Percentiles rank a stretch among this genome's conserved stretches.
These are phyloP conservation scores for Trametes polyzona DNA, from an alignment of 1,284 basidiomycete genomes.

Conservation along the genomic window DNA sequence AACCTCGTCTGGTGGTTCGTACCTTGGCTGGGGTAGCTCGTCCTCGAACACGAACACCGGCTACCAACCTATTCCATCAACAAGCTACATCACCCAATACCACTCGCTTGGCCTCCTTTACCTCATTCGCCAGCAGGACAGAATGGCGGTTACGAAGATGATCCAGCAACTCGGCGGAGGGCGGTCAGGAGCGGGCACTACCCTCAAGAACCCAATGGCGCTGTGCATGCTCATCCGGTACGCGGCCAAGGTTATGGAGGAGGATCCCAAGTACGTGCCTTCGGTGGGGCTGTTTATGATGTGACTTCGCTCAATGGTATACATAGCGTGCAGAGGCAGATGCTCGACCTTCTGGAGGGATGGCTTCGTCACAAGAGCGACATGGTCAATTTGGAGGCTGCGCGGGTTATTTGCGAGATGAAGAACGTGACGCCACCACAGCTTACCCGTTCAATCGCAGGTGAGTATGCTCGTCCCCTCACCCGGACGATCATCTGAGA, in stretches of 20 bases:
- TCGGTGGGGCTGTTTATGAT: not conserved
- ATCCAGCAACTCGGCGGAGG: slow-evolving; percentile 95
- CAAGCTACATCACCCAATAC: slow-evolving; percentile 96
- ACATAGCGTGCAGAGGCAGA: slow-evolving; percentile 83
- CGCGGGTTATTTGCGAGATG: slow-evolving; percentile 97
- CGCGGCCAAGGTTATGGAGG: slow-evolving; percentile 97
- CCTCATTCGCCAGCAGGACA: slow-evolving; percentile 94
- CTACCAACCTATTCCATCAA: slow-evolving; percentile 82
- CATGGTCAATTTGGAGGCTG: slow-evolving; percentile 99
- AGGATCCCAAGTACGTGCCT: slow-evolving; percentile 87
- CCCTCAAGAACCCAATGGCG: slow-evolving; percentile 96
- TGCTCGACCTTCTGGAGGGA: slow-evolving; percentile 93
- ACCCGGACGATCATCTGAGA: slow-evolving; percentile 6
- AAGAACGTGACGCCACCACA: slow-evolving; percentile 80
- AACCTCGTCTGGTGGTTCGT: slow-evolving; percentile 52
- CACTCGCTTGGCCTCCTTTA: slow-evolving; percentile 96
- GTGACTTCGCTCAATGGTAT: not conserved
- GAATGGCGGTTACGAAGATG: slow-evolving; percentile 99
- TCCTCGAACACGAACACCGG: slow-evolving; percentile 53
- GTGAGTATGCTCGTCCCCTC: slow-evolving; percentile 45
- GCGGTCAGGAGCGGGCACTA: slow-evolving; percentile 81
- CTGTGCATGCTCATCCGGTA: slow-evolving; percentile 99
- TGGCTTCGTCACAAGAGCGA: slow-evolving; percentile 99
- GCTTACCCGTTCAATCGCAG: slow-evolving; percentile 86
- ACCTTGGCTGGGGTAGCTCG: slow-evolving; percentile 73